Evolutionary conservation across 1,284 basidiomycete genomes (phyloP), one percentile per base, ranked within the genome.

Genomic region (Sporisorium exsertum): DNA sequence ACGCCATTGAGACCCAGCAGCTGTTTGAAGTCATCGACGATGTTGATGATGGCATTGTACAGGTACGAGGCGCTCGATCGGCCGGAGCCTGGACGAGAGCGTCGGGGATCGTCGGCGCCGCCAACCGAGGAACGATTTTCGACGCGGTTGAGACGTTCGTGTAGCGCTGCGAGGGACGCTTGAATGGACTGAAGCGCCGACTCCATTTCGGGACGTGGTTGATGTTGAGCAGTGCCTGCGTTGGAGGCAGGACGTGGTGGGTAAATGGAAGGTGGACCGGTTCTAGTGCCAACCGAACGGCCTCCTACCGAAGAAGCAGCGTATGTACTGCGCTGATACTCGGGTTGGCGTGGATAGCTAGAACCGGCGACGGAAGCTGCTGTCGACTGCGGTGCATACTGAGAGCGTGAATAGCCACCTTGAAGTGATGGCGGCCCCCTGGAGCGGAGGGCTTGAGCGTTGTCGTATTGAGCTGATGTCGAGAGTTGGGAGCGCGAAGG

Each of bases 81-180:
- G 20, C 22, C n/a, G 0, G 71, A 52, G 29, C 56, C 46, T 32
- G 59, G 55, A 24, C 55, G 55, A 13, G 55, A 35, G 20, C 61
- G 63, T 49, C 68, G 60, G 4, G 60, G 50, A 35, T 64, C 73
- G 24, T 72, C 73, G 24, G 51, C 49, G 26, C 66, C 60, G 16
- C 56, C 68, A 7, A 37, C 40, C 1, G 51, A 56, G 16, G 62
- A 65, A 18, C 60, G 62, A 50, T 18, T 59, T 43, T 85, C 84
- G 46, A 84, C 83, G 7, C 76, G 78, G 32, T 82, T 83, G 29
- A 98, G 87, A 13, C 95, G 91, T 86, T 97, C 95, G 37, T 91
- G 92, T 42, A 98, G 88, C 1, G 95, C 94, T 1, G 93, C 92
- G 9, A 98, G 88, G 64, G 95, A 93, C 0, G 92, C 91, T 84